Evolutionary conservation across 108 stramenopile species (phyloP), one percentile per base, ranked within the genome.

Genomic region (Skeletonema potamos): DNA sequence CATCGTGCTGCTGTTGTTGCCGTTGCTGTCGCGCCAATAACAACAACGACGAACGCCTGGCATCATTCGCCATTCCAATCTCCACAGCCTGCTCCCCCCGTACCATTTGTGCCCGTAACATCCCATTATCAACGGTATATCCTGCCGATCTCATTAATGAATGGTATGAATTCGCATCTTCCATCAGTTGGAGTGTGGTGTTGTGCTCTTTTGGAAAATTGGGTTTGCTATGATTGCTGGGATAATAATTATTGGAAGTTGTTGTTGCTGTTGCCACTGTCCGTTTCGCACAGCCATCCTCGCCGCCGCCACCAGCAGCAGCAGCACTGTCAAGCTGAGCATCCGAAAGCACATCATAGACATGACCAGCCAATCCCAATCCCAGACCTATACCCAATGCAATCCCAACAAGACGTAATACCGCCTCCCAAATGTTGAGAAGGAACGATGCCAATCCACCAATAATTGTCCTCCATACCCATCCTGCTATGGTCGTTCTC

Each of bases 311-410:
- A 12, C 5, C 37, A 39, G 0, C 6, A 39, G 37, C 37, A 39
- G 3, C 37, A 13, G 34, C 2, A 64, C 30, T 65, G 65, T 72
- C 41, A 12, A 27, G 32, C 44, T 24, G 6, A 56, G 22, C 30
- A 48, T 77, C 71, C 41, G 86, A 70, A 57, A 89, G 54, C 39
- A 70, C 77, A 56, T 91, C 87, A 55, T 85, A 85, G 22, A 93
- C 83, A 61, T 93, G 88, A 37, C 79, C 69, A 9, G 90, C 89
- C 62, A 90, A 76, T 4, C 92, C 89, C 41, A 89, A 62, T 9
- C 92, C 92, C 28, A 93, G 26, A 11, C 85, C 92, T 28, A 89
- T 63, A 1, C 92, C 90, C 11, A 89, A 54, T n/a, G 87, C 58
- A 9, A 76, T 64, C 7, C 86, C 89, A 13, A 85, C 22, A 5